Percentiles rank a stretch among this genome's conserved stretches.
Evolutionary conservation across 1,284 basidiomycete genomes (phyloP).

Genomic region (Tetrapyrgos nigripes): DNA sequence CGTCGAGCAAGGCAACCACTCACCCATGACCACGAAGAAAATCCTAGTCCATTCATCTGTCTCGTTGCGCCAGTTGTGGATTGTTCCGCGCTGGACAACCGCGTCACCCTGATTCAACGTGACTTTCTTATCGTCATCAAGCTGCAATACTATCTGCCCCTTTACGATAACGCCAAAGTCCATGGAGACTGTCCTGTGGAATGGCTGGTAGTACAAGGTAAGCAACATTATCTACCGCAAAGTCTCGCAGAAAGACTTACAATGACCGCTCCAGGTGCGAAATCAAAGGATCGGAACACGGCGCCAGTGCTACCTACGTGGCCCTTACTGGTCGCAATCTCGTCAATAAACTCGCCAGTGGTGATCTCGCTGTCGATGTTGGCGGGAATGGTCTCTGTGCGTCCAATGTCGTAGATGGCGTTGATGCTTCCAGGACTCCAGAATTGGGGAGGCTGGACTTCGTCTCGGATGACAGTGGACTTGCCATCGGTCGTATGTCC

Average conservation of each 20-base stretch:
- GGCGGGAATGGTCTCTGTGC: constrained; percentile 21
- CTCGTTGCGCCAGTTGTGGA: constrained; percentile 25
- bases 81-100: constrained; percentile 23
- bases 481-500: constrained; percentile 25
- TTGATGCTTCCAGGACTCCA: constrained; percentile 16
- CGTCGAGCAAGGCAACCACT: too few species aligned
- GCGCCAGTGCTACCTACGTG: constrained; percentile 20
- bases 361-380: constrained; percentile 23
- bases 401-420: constrained; percentile 20
- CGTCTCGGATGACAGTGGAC: constrained; percentile 24
- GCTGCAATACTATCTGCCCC: constrained; percentile 21
- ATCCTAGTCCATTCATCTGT: constrained; percentile 22
- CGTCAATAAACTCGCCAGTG: constrained; percentile 23
- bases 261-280: constrained; percentile 20
- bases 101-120: constrained; percentile 21
- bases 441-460: constrained; percentile 9
- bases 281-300: constrained; percentile 23
- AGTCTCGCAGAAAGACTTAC: constrained; percentile 11
- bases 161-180: constrained; percentile 27
- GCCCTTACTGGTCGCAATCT: constrained; percentile 16
- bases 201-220: constrained; percentile 12
- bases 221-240: background rate
- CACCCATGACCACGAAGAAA: too few species aligned
- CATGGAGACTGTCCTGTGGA: constrained; percentile 26
- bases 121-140: constrained; percentile 16